phyloP scores from a whole-genome alignment of 2,329 filamentous ascomycete species.

The Bertia moriformis region DNA sequence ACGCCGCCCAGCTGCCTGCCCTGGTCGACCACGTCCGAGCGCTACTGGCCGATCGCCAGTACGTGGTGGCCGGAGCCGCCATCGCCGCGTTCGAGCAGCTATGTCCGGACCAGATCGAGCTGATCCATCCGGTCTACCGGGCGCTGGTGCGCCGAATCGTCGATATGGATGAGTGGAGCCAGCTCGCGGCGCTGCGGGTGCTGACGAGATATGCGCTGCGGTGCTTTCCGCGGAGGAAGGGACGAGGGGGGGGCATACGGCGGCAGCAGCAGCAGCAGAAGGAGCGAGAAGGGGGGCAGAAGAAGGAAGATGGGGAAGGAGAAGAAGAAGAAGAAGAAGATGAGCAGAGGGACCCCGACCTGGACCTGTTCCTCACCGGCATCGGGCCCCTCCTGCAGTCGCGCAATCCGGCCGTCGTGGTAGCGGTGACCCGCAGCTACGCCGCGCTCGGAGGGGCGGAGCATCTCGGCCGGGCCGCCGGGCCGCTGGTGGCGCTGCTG shows the following conservation, averaged over 20 bases:
- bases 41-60: slow-evolving; percentile 78
- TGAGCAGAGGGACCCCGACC: slow-evolving; percentile 55
- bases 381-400: slow-evolving; percentile 80
- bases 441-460: slow-evolving; percentile 67
- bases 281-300: slow-evolving; percentile 26
- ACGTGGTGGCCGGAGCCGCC: slow-evolving; percentile 89
- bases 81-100: slow-evolving; percentile 79
- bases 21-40: slow-evolving; percentile 67
- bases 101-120: slow-evolving; percentile 75
- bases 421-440: slow-evolving; percentile 75
- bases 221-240: slow-evolving; percentile 65
- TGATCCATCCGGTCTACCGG: slow-evolving; percentile 84
- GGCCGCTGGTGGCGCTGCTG: slow-evolving; percentile 73
- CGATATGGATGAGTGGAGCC: slow-evolving; percentile 99
- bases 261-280: slow-evolving; percentile 29
- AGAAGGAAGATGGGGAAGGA: slow-evolving; percentile 72
- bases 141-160: slow-evolving; percentile 75
- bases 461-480: slow-evolving; percentile 62
- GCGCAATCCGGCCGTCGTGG: slow-evolving; percentile 84
- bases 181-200: slow-evolving; percentile 67
- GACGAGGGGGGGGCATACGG: too few relatives aligned
- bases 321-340: slow-evolving; percentile 25
- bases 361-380: slow-evolving; percentile 64
- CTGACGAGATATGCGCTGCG: slow-evolving; percentile 73
- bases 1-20: slow-evolving; percentile 72